Evolutionary conservation across 2,329 filamentous ascomycete species (phyloP).

Genomic region (Lizonia empirigonia): DNA sequence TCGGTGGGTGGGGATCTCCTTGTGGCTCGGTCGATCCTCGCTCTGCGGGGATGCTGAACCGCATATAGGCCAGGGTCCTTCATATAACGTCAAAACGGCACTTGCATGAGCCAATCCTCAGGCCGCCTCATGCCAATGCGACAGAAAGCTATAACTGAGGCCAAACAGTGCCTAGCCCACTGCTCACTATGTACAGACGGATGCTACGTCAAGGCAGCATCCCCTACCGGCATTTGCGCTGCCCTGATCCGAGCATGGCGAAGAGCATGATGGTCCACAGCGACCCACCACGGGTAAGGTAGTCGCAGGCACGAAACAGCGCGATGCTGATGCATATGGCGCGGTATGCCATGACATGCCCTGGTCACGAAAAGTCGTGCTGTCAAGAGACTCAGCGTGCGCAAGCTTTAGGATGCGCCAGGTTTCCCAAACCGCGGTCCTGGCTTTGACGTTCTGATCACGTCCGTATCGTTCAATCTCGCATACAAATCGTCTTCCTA

Average conservation of each 20-base stretch:
- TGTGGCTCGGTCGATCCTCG: conserved; percentile 46
- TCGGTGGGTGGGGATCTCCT: conserved; percentile 35
- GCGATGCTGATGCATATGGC: conserved; percentile 28
- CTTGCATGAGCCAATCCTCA: conserved; percentile 49
- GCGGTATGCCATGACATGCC: conserved; percentile 22
- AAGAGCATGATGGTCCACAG: conserved; percentile 35
- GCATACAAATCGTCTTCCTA: conserved; percentile 38
- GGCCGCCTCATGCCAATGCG: conserved; percentile 45
- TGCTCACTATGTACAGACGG: conserved; percentile 43
- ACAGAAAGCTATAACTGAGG: conserved; percentile 39
- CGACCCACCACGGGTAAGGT: conserved; percentile 29
- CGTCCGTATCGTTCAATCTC: conserved; percentile 41
- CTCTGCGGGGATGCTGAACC: conserved; percentile 42
- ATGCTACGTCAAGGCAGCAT: conserved; percentile 46
- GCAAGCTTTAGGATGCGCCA: conserved; percentile 24
- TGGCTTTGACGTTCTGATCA: conserved; percentile 34
- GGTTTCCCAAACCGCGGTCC: conserved; percentile 31
- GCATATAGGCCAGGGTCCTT: conserved; percentile 46
- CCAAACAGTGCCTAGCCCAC: conserved; percentile 34
- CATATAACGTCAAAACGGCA: conserved; percentile 49
- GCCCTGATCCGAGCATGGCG: conserved; percentile 28
- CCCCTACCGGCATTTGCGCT: conserved; percentile 40
- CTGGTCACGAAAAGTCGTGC: conserved; percentile 8
- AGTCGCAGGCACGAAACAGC: conserved; percentile 39
- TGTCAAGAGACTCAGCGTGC: conserved; percentile 9